Conservation (phyloP, 75 land plant genomes). For the Picea glauca region DNA sequence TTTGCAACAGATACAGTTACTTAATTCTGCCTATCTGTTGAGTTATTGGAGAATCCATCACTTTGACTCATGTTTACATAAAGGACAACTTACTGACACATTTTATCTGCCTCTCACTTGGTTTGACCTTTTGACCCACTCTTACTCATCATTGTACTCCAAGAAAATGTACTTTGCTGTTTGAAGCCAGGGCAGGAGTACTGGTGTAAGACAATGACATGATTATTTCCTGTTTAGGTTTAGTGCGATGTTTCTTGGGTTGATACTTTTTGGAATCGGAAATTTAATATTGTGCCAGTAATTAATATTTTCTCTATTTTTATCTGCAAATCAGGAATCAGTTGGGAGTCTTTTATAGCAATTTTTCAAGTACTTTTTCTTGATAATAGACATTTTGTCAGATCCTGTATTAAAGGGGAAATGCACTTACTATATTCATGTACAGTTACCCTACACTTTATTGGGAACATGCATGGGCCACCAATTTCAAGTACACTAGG, state of each 20-base stretch:
- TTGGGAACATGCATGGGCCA: background rate
- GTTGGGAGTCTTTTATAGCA: background rate
- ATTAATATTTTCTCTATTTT: background rate
- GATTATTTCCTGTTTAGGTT: background rate
- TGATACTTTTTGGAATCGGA: slow-evolving; percentile 15
- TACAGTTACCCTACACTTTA: background rate
- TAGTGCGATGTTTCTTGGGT: background rate
- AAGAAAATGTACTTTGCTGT: background rate
- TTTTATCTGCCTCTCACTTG: background rate
- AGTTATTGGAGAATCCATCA: too few species aligned
- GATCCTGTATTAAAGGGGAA: too few species aligned
- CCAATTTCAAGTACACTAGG: background rate
- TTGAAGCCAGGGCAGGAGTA: background rate
- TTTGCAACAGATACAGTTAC: too few species aligned
- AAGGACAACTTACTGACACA: too few species aligned
- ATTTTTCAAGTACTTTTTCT: too few species aligned
- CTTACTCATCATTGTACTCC: background rate
- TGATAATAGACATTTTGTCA: too few species aligned
- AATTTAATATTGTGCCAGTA: slow-evolving; percentile 5
- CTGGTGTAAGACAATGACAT: background rate
- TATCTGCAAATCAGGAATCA: background rate
- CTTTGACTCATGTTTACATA: too few species aligned
- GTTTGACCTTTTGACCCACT: background rate
- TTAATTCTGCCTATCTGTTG: too few species aligned
- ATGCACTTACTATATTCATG: too few species aligned